phyloP scores from a whole-genome alignment of 129 eudicot species.

The Helianthus annuus region DNA sequence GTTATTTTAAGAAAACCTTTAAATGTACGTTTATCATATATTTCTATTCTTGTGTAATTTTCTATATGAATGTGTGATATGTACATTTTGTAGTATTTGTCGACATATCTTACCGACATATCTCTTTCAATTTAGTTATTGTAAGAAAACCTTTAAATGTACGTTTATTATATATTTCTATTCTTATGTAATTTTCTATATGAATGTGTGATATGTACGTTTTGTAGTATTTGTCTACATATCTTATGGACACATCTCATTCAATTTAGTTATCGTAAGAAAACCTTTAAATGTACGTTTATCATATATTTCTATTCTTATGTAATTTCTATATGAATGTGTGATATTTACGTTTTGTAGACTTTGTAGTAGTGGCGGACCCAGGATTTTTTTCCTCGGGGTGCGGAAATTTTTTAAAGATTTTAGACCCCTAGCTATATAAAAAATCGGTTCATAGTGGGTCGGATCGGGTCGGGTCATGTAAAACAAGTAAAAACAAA shows the following conservation, averaged over 20 bases:
- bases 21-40: neutral
- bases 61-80: too few species aligned
- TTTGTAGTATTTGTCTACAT: neutral
- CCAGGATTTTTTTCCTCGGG: too few species aligned
- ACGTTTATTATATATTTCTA: neutral
- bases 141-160: too few species aligned
- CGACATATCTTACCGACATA: conserved; percentile 1
- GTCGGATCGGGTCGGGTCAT: too few species aligned
- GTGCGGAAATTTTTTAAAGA: too few species aligned
- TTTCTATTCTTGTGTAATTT: neutral
- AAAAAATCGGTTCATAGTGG: too few species aligned
- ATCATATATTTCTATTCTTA: neutral
- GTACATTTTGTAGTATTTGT: neutral
- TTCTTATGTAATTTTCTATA: neutral
- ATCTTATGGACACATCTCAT: conserved; percentile 2
- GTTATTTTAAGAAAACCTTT: too few species aligned
- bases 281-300: neutral
- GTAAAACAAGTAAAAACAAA: too few species aligned
- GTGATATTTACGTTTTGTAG: neutral
- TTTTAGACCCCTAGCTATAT: too few species aligned
- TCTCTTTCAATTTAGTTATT: neutral
- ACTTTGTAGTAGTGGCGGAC: too few species aligned
- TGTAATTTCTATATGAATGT: neutral
- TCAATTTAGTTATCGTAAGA: neutral
- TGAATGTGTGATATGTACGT: too few species aligned